Evolutionary conservation across 106 monocot species (phyloP), one percentile per base, ranked within the genome.

Genomic region (Dendrobium nobile): DNA sequence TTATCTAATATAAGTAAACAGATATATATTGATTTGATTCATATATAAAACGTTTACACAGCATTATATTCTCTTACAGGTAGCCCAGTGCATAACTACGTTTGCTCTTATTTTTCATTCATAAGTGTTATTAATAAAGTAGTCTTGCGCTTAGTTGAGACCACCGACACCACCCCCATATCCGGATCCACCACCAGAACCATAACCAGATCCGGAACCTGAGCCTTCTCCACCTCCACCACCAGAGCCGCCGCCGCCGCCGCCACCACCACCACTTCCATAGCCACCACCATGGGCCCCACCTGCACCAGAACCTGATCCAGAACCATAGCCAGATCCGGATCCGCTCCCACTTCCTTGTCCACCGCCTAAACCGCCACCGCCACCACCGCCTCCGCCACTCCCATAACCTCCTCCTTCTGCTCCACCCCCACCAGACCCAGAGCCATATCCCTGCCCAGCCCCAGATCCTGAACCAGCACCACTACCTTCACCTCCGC

Each of bases 361-460:
- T 13, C 79, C 65, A 7, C 44, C 41, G 20, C 15, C 20, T 7
- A 7, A 59, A 8, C 65, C 79, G 1, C 43, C n/a, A 16, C 79
- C 79, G 20, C 65, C 41, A 10, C 79, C 79, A 9, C 11, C 65
- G 1, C 64, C 79, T 7, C 79, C 79, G 22, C 79, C 79, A 3
- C 44, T 67, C 18, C 79, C 79, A 67, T 54, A 37, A 18, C 78
- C 78, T 33, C 59, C 58, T 4, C 56, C 56, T 15, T 20, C 41
- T 24, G 41, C 79, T 41, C 20, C 37, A 4, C 79, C 79, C 10
- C 64, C 40, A 0, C 85, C 85, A 26, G 40, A n/a, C 16, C 81
- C 85, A 31, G 59, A 78, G 9, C 85, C 81, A 0, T 28, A 20
- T 20, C 80, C 80, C 9, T 17, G 11, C 80, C 80, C 5, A 4